These are phyloP conservation scores for Diplocarpon rosae DNA, from an alignment of 2,329 filamentous ascomycete species.

Conservation along the genomic window DNA sequence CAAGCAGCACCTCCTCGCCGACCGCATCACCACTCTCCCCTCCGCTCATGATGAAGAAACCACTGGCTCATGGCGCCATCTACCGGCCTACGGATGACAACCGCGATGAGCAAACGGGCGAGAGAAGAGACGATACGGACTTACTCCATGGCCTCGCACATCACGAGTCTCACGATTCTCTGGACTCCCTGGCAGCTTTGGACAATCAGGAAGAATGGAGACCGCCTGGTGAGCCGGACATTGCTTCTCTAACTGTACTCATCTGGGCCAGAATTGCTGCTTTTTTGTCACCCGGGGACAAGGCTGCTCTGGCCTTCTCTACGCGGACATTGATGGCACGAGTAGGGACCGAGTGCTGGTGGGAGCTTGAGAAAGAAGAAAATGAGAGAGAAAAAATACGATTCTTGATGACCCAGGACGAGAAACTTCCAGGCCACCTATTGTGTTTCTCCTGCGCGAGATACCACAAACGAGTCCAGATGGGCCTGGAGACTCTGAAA, in stretches of 20 bases:
- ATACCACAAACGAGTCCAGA: constrained; percentile 43
- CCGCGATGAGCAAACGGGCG: constrained; percentile 24
- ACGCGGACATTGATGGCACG: constrained; percentile 35
- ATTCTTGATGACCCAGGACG: constrained; percentile 42
- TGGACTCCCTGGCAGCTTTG: constrained; percentile 6
- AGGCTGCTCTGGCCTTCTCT: constrained; percentile 37
- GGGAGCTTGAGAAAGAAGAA: constrained; percentile 30
- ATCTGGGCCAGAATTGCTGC: constrained; percentile 36
- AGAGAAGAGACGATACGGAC: constrained; percentile 25
- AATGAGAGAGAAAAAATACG: constrained; percentile 36
- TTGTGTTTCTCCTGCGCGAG: constrained; percentile 46
- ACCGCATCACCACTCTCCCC: not conserved
- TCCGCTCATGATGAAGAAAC: not conserved
- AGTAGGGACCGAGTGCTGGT: constrained; percentile 32
- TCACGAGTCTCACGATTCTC: constrained; percentile 22
- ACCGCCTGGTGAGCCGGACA: constrained; percentile 30
- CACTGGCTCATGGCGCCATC: constrained; percentile 7
- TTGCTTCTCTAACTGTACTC: constrained; percentile 34
- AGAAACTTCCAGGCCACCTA: constrained; percentile 41
- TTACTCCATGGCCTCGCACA: constrained; percentile 25
- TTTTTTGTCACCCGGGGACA: constrained; percentile 34
- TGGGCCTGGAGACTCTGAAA: constrained; percentile 42
- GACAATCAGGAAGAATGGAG: constrained; percentile 9
- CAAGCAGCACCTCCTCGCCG: not conserved
- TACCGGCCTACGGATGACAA: constrained; percentile 10